Evolutionary conservation across 2,329 filamentous ascomycete genomes (phyloP).

Genomic region (Trichoderma afroharzianum): DNA sequence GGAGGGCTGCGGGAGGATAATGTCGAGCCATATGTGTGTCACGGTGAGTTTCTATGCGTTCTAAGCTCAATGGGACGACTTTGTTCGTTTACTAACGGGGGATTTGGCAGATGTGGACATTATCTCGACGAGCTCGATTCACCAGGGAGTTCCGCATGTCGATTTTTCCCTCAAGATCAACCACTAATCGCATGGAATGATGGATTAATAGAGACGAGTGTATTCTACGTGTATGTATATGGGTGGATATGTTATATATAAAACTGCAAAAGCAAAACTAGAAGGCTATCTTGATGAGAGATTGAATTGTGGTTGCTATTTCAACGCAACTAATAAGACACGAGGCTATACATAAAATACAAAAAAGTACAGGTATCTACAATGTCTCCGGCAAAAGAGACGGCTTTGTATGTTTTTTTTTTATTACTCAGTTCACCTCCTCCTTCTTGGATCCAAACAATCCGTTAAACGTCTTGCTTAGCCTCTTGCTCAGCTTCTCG

Average conservation of each 20-base stretch:
- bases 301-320: neutral
- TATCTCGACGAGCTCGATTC: slow-evolving; percentile 92
- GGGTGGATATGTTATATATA: neutral
- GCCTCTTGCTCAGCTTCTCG: slow-evolving; percentile 3
- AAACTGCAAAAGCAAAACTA: neutral
- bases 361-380: neutral
- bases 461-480: neutral
- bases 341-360: slow-evolving; percentile 9
- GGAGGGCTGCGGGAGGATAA: slow-evolving; percentile 85
- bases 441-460: slow-evolving; percentile 5
- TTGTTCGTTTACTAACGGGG: neutral
- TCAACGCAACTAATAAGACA: neutral
- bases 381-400: neutral
- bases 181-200: neutral
- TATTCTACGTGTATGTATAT: slow-evolving; percentile 6
- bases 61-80: neutral
- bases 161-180: slow-evolving; percentile 94
- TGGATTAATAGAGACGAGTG: neutral
- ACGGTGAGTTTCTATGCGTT: slow-evolving; percentile 56
- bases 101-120: slow-evolving; percentile 87
- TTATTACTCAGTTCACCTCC: neutral
- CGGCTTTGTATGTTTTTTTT: neutral
- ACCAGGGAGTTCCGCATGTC: slow-evolving; percentile 89
- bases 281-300: neutral
- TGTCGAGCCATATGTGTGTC: slow-evolving; percentile 73